Evolutionary conservation across 805 yeast genomes (phyloP), one percentile per base, ranked within the genome.

Genomic region (Ogataea nitratoaversa): DNA sequence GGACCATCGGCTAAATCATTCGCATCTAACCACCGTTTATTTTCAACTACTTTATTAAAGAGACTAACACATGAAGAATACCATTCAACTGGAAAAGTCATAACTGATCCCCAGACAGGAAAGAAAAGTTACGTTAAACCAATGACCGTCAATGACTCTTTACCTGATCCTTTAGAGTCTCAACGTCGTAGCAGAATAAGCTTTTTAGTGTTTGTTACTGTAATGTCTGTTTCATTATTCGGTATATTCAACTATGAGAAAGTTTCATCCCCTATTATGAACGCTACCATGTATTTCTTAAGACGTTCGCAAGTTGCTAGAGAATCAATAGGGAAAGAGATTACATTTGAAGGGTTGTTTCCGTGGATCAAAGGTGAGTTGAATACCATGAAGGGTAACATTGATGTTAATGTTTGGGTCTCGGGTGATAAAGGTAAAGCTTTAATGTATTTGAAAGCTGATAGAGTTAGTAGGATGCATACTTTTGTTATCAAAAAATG

Each of bases 221-320:
- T 74, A 37, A 78, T 83, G 74, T 72, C 73, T 19, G 63, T 70
- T 4, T 65, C 82, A 2, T 63, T 83, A 36, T 67, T 74, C 23
- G 73, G 85, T 23, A 85, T 91, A 53, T 82, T 91, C 74, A 90
- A 93, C 68, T 90, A 91, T 64, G 99, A 93, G 60, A 90, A 89
- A 60, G 80, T 89, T 16, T 79, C 84, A 33, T 86, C 96, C 12
- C 97, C 98, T 1, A 76, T 91, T 43, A 84, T 91, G 52, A 76
- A 84, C 30, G 90, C 95, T 6, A 84, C 96, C 4, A 67, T 93
- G 60, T 89, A 87, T 62, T 84, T 87, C 47, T 65, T 91, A 52
- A 77, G 99, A 57, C 72, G 96, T 56, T 82, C 91, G 2, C 70
- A 73, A 8, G 46, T 65, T 32, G 89, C 89, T 9, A 70, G 78